Base-by-base conservation (phyloP, 805 yeast genomes). In the Kuraishia cidri region DNA sequence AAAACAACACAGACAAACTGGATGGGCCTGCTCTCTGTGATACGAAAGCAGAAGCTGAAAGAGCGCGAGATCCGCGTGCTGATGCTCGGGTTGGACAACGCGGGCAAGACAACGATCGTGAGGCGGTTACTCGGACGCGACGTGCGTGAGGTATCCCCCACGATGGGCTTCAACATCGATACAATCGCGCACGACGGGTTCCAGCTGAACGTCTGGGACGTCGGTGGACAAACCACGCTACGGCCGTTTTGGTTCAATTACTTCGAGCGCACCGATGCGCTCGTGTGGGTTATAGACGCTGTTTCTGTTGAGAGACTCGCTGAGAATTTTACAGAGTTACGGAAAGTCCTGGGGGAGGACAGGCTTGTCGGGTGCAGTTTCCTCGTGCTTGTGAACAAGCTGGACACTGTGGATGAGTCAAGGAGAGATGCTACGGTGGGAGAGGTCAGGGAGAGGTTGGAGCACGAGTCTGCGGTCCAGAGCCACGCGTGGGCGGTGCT, bases 201-300 rank as follows among this genome's bases (percentile, higher is more conserved):
- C 39, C 60, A 59, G 22, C 47, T 78, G 28, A 74, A 75, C 38
- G 48, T 77, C 25, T 78, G 88, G 95, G 95, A 85, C 48, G 76
- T 88, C 9, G 97, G 97, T 4, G 97, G 97, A 2, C 97, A 88
- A 53, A 58, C 68, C 29, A 70, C 90, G 2, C 61, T 88, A 26
- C 60, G 97, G 30, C 77, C 88, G 12, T 87, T 87, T 64, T 88
- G 97, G 97, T 76, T 83, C 45, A 90, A 88, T 56, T 88, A 90
- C 54, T 88, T 82, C 48, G 96, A 87, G 42, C 75, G 73, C 44
- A 75, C 82, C 0, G 88, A 88, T 44, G 72, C 75, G 5, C 60
- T 88, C 12, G 55, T 88, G 9, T 88, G 96, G 96, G 95, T 88
- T 14, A 68, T 90, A 5, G 97, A 90, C 54, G 67, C 75, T 3